phyloP scores from a whole-genome alignment of 768 basidiomycete genomes.

The Clitopilus hobsonii region DNA sequence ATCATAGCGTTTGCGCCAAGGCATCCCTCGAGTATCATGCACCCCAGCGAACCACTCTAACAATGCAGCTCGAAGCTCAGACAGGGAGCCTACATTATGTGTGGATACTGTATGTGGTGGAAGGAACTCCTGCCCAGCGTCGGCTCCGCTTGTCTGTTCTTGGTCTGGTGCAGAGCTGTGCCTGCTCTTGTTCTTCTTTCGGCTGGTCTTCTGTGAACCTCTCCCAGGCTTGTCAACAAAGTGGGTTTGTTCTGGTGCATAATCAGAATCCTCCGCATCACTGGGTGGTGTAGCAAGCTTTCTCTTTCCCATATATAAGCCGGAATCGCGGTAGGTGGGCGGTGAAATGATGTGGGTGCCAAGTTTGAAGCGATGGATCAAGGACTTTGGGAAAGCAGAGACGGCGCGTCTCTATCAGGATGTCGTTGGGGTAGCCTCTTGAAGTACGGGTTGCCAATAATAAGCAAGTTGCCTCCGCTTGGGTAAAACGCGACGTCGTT shows the following conservation, averaged over 20 bases:
- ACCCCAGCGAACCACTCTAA: constrained; percentile 69
- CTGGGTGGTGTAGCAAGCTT: neutral
- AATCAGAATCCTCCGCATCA: constrained; percentile 12
- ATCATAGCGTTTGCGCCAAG: constrained; percentile 81
- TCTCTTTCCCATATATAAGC: neutral
- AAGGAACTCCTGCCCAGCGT: neutral
- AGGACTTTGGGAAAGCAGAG: neutral
- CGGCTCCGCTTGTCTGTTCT: neutral
- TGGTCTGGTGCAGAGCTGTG: neutral
- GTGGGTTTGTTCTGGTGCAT: constrained; percentile 6
- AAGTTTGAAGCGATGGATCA: neutral
- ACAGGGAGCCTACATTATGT: constrained; percentile 42
- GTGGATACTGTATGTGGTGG: constrained; percentile 36
- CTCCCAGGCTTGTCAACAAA: neutral
- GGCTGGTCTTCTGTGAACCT: constrained; percentile 6
- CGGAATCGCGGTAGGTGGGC: neutral
- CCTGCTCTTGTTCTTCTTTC: neutral
- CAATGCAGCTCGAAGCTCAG: constrained; percentile 44
- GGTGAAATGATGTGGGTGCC: neutral
- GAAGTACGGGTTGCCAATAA: neutral
- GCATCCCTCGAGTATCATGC: constrained; percentile 74
- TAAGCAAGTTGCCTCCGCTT: too few relatives aligned
- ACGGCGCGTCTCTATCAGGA: neutral
- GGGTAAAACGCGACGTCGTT: neutral
- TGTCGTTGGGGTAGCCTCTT: neutral